phyloP scores from a whole-genome alignment of 768 basidiomycete genomes.

The Tricholoma bakamatsutake region DNA sequence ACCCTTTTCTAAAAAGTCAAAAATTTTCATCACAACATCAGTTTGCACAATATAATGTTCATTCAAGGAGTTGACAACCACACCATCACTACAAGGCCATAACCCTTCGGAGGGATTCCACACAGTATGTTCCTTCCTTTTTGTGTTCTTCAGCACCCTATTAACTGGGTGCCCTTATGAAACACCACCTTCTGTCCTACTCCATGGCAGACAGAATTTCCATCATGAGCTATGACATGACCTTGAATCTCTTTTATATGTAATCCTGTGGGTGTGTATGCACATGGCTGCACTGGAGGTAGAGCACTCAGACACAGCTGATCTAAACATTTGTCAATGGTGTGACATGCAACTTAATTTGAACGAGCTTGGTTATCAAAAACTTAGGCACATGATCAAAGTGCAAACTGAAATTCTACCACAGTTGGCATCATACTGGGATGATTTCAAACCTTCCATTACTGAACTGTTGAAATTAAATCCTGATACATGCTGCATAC shows the following conservation, averaged over 20 bases:
- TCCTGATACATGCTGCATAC: no score
- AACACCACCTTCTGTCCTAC: neutral
- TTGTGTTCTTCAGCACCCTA: neutral
- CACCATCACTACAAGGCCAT: neutral
- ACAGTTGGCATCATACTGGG: neutral
- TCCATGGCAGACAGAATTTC: neutral
- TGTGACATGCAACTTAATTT: neutral
- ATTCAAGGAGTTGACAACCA: neutral
- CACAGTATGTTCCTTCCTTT: neutral
- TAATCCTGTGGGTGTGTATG: neutral
- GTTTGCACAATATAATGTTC: neutral
- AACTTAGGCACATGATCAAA: neutral
- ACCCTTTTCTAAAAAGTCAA: neutral
- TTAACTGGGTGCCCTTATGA: neutral
- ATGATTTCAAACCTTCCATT: neutral
- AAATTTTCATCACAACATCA: neutral
- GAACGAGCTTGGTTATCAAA: neutral
- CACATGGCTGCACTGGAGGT: neutral
- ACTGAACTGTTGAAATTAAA: no score
- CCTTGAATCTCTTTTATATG: neutral
- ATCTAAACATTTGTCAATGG: neutral
- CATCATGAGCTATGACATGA: neutral
- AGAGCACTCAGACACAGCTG: neutral
- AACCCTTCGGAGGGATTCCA: neutral
- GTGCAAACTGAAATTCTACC: neutral